A percentile compares a stretch with the other conserved stretches of the same genome.
Evolutionary conservation across 2,329 filamentous ascomycete genomes (phyloP).

Genomic region (Calonectria crousiana): DNA sequence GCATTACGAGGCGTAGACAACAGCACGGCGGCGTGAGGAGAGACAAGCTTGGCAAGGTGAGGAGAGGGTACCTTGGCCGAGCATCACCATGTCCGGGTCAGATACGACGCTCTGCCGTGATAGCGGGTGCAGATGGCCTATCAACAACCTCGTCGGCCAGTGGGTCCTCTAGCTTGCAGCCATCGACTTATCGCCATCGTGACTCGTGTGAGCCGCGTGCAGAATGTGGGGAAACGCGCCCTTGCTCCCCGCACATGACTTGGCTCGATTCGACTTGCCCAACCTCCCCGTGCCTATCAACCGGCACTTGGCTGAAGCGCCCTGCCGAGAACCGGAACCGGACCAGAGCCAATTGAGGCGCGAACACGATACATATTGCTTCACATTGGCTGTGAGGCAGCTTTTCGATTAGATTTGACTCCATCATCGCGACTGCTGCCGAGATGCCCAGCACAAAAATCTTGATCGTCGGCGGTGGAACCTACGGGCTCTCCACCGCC

Average conservation of each 20-base stretch:
- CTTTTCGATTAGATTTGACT: neutral
- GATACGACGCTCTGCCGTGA: neutral
- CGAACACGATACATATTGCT: neutral
- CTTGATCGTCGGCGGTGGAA: conserved; percentile 47
- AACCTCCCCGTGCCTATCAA: neutral
- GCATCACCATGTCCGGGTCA: neutral
- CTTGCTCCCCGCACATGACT: neutral
- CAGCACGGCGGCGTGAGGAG: neutral
- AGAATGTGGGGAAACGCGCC: neutral
- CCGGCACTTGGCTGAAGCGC: neutral
- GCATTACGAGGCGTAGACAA: neutral
- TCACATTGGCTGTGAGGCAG: neutral
- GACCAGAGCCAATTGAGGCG: neutral
- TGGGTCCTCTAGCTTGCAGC: neutral
- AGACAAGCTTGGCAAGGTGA: neutral
- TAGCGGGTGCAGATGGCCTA: neutral
- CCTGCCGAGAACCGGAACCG: conserved; percentile 7
- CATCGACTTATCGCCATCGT: neutral
- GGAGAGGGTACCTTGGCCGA: neutral
- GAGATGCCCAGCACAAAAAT: conserved; percentile 1
- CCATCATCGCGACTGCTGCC: neutral
- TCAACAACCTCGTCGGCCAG: neutral
- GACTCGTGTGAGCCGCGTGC: neutral
- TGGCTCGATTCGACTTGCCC: conserved; percentile 7
- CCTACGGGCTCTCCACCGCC: conserved; percentile 48